Evolutionary conservation across 768 basidiomycete genomes (phyloP).

Genomic region (Thelephora ganbajun): DNA sequence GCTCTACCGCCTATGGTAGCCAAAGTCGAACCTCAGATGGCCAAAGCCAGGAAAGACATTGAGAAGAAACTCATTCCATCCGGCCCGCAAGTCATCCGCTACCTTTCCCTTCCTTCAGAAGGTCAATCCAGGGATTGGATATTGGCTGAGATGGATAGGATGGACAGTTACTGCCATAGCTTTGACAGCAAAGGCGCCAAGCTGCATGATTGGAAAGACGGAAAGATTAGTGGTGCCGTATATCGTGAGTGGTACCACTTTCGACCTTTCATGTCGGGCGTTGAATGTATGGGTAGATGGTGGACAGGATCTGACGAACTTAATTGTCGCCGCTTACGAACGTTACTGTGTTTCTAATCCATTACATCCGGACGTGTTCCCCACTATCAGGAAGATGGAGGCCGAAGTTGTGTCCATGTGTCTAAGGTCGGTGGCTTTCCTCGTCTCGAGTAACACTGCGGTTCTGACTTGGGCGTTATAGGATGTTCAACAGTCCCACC

Average conservation of each 20-base stretch:
- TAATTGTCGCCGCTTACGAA: slow-evolving; percentile 71
- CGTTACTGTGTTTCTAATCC: slow-evolving; percentile 82
- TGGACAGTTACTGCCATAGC: slow-evolving; percentile 32
- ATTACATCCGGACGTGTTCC: slow-evolving; percentile 88
- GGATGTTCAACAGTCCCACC: slow-evolving; percentile 67
- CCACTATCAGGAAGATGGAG: slow-evolving; percentile 92
- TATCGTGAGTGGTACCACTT: slow-evolving; percentile 44
- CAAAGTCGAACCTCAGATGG: slow-evolving; percentile 52
- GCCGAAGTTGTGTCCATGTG: slow-evolving; percentile 88
- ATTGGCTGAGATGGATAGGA: slow-evolving; percentile 60
- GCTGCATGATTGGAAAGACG: slow-evolving; percentile 44
- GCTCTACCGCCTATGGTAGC: slow-evolving; percentile 44
- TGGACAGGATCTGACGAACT: slow-evolving; percentile 63
- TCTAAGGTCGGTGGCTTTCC: slow-evolving; percentile 23
- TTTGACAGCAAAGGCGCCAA: slow-evolving; percentile 23
- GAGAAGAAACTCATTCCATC: slow-evolving; percentile 55
- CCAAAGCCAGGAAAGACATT: slow-evolving; percentile 47
- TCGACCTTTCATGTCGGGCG: neutral
- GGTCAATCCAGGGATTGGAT: slow-evolving; percentile 67
- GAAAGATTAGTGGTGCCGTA: slow-evolving; percentile 74
- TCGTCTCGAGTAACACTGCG: neutral
- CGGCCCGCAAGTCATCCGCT: slow-evolving; percentile 44
- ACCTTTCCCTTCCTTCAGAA: slow-evolving; percentile 49
- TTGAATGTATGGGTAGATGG: slow-evolving; percentile 37
- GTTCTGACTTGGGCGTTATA: neutral